Conservation (phyloP, 441 rosid genomes). For the Francoa sonchifolia region DNA sequence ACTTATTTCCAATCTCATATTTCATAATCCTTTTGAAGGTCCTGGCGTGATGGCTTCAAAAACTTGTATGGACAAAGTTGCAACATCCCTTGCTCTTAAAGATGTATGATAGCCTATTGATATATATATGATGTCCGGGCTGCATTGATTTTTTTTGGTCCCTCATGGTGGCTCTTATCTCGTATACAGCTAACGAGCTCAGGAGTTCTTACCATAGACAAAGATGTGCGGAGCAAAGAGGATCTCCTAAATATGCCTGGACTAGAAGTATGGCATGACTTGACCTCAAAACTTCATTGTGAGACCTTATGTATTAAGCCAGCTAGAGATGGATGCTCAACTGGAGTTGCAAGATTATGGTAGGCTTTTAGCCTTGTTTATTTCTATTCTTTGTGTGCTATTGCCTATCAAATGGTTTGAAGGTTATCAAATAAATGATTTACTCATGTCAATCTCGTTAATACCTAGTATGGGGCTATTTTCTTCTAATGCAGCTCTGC, state of each 20-base stretch:
- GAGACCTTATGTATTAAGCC: conserved; percentile 83
- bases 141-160: no score
- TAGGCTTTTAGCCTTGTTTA: conserved; percentile 17
- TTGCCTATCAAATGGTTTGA: background rate
- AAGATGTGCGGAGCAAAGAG: conserved; percentile 53
- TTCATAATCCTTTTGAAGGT: conserved; percentile 33
- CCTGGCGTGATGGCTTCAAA: conserved; percentile 75
- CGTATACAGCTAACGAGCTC: conserved; percentile 46
- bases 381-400: conserved; percentile 1
- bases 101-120: conserved; percentile 38
- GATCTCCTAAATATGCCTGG: conserved; percentile 41
- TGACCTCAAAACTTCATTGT: conserved; percentile 57
- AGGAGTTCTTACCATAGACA: conserved; percentile 81
- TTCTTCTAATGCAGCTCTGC: conserved; percentile 34
- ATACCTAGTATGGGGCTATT: no score
- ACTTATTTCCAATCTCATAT: conserved; percentile 6
- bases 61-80: conserved; percentile 88
- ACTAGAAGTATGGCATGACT: conserved; percentile 44
- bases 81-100: conserved; percentile 69
- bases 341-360: conserved; percentile 96
- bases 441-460: no score
- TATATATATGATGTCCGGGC: no score
- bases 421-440: conserved; percentile 1
- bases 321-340: conserved; percentile 93
- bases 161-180: no score